Evolutionary conservation across 169 alveolate species (phyloP).

Genomic region (Plasmodium berghei): DNA sequence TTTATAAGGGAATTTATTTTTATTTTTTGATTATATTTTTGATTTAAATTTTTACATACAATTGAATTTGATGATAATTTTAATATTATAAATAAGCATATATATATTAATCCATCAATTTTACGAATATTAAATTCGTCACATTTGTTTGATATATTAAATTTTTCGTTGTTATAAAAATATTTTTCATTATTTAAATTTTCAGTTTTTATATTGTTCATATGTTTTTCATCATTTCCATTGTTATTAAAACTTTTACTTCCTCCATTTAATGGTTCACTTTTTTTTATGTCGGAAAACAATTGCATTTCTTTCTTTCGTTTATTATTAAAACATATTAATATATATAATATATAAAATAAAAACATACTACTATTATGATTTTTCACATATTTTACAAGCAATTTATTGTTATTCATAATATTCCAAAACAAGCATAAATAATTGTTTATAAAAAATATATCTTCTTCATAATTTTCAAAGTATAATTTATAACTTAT

Average conservation of each 20-base stretch:
- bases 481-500: conserved; percentile 61
- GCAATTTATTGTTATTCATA: conserved; percentile 40
- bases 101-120: conserved; percentile 66
- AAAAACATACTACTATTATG: conserved; percentile 42
- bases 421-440: conserved; percentile 62
- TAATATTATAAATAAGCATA: conserved; percentile 64
- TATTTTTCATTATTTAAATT: not conserved
- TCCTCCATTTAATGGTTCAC: not conserved
- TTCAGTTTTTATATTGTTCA: not conserved
- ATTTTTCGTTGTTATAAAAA: conserved; percentile 39
- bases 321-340: conserved; percentile 35
- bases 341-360: conserved; percentile 56
- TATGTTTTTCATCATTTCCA: not conserved
- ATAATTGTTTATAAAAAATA: conserved; percentile 38
- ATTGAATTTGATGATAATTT: conserved; percentile 46
- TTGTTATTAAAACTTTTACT: too few relatives aligned
- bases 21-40: conserved; percentile 56
- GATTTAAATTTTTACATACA: conserved; percentile 64
- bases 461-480: conserved; percentile 62
- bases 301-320: conserved; percentile 54
- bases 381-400: conserved; percentile 42
- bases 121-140: conserved; percentile 65
- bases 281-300: conserved; percentile 11
- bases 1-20: conserved; percentile 45
- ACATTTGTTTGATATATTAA: conserved; percentile 24